phyloP scores from a whole-genome alignment of 139 green algal species.

The Chlorella sp. region DNA sequence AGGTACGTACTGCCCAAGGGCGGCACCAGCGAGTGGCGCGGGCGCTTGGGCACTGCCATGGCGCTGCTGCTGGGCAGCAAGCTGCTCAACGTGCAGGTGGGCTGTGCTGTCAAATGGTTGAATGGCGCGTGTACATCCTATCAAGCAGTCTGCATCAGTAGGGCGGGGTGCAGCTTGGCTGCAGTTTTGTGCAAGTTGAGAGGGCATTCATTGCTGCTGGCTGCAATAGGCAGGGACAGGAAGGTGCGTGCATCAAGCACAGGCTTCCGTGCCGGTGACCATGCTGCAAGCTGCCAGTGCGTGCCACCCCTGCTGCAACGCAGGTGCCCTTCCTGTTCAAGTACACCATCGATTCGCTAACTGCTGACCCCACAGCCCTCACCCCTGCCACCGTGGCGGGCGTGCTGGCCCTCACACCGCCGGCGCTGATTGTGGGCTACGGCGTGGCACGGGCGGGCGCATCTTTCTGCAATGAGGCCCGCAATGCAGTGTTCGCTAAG shows the following conservation, averaged over 20 bases:
- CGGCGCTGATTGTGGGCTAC: constrained; percentile 84
- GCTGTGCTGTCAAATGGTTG: background rate
- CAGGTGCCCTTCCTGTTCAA: constrained; percentile 94
- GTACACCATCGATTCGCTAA: constrained; percentile 54
- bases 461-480: constrained; percentile 82
- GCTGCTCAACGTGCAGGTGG: constrained; percentile 79
- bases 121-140: too few species aligned
- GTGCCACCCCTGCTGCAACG: too few species aligned
- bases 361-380: constrained; percentile 57
- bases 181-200: too few species aligned
- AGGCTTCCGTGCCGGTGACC: too few species aligned
- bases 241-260: too few species aligned
- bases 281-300: too few species aligned
- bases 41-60: constrained; percentile 69
- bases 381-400: constrained; percentile 40
- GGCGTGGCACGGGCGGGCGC: constrained; percentile 70
- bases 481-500: constrained; percentile 94
- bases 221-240: too few species aligned
- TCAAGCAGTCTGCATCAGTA: too few species aligned
- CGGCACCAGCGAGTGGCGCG: constrained; percentile 60
- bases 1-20: constrained; percentile 52
- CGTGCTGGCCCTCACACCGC: constrained; percentile 67
- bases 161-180: too few species aligned
- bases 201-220: too few species aligned
- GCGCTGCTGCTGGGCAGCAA: constrained; percentile 68